Base-by-base conservation (phyloP, 106 monocot genomes). In the Acanthochlamys bracteata region DNA sequence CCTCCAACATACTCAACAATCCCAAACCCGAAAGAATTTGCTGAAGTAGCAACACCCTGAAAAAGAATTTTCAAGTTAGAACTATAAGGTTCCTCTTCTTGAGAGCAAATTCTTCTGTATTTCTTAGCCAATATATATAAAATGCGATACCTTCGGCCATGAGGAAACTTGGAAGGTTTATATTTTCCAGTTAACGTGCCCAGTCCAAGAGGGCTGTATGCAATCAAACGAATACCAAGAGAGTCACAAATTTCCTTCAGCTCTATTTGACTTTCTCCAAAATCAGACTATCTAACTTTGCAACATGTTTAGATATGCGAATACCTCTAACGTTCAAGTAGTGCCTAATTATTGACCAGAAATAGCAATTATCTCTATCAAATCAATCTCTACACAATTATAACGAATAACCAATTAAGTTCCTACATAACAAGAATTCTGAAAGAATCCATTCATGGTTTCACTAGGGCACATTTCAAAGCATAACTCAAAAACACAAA, bases 101-200 rank as follows among this genome's bases (percentile, higher is more conserved):
- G n/a, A 1, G n/a, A 51, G 51, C 13, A 9, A 15, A 51, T 2
- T 51, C 10, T 19, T 19, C 51, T 4, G 33, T 33, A 33, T 33
- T 33, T 33, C 33, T 33, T 33, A 33, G 33, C 33, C 33, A 33
- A 33, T 33, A 6, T 33, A 33, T 33, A 33, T 6, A 33, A 6
- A 33, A 33, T 6, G 33, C 6, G 33, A 33, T 33, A 95, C 95
- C 91, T 70, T 72, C 91, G 96, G 13, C 96, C 91, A 49, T 61
- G 60, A 41, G 96, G 96, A 41, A 92, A 80, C 19, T 74, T 85
- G 46, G 88, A 85, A 66, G 51, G 14, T 41, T 70, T 72, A 73
- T 98, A 98, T 73, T 98, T 98, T 25, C 96, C 96, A 4, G 88
- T 91, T 11, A 98, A 83, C 91, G 92, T 83, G 27, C 96, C 96